Percentiles rank a stretch among this genome's conserved stretches.
These are phyloP conservation scores for Kondoa subrosea DNA, from an alignment of 768 basidiomycete species.

Conservation along the genomic window DNA sequence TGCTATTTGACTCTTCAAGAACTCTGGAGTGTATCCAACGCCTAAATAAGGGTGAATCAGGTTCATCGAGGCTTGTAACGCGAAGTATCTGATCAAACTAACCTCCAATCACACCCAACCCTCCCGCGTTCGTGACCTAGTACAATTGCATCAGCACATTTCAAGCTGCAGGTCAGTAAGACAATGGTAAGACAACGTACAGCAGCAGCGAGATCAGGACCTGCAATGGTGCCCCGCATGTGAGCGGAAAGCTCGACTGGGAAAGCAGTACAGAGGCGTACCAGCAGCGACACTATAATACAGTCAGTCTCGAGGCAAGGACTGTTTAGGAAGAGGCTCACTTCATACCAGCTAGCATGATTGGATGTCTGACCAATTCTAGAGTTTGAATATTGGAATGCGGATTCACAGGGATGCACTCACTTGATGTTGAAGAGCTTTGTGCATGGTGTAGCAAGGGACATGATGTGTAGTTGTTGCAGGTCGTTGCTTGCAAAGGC, in stretches of 20 bases:
- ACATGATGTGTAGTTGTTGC: too few relatives aligned
- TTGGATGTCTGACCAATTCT: too few relatives aligned
- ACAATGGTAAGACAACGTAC: constrained; percentile 35
- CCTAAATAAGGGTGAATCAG: too few relatives aligned
- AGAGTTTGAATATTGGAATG: too few relatives aligned
- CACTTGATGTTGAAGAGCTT: not conserved
- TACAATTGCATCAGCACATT: not conserved
- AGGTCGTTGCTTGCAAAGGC: too few relatives aligned
- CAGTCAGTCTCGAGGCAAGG: not conserved
- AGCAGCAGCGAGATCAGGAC: constrained; percentile 64
- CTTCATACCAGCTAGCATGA: too few relatives aligned
- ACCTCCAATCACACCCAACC: constrained; percentile 82
- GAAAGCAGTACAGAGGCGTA: not conserved
- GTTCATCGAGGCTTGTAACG: not conserved
- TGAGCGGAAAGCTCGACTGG: not conserved
- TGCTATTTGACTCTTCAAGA: constrained; percentile 65
- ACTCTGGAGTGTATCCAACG: constrained; percentile 59
- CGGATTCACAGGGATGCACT: too few relatives aligned
- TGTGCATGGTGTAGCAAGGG: not conserved
- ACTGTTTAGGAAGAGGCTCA: not conserved
- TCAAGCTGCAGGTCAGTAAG: not conserved
- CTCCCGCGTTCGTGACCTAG: constrained; percentile 63
- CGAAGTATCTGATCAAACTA: constrained; percentile 18
- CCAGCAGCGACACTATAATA: not conserved
- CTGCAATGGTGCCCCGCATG: not conserved